Evolutionary conservation across 192 early-diverging fungal genomes (phyloP), one percentile per base, ranked within the genome.

Genomic region (Mortierella claussenii): DNA sequence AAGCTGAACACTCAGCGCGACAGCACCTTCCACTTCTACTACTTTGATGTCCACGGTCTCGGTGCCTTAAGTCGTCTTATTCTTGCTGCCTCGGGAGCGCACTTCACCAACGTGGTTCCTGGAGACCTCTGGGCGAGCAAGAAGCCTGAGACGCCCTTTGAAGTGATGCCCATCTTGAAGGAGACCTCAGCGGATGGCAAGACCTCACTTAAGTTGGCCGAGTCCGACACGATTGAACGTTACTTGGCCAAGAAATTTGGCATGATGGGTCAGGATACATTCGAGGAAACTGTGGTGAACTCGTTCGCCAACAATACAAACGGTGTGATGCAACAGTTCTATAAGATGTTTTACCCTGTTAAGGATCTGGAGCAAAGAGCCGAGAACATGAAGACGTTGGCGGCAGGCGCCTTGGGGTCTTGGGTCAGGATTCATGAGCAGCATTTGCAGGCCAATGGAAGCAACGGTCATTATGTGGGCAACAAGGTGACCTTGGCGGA

Each of bases 391-490:
- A 47, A 46, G 30, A 21, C 57, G 27, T 15, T 85, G 21, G 32
- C 44, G 12, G 9, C 32, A 17, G 46, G 24, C 12, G 13, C 31
- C 36, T 40, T 65, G 11, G 44, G 37, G 0, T 15, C 7, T 24
- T 70, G 58, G 30, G 42, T 80, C 62, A 69, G 58, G 9, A 55
- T 63, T 20, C 83, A 86, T 32, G 81, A 82, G 42, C 45, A 79
- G 30, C 42, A 80, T 21, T 54, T 86, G 51, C 37, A 21, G 13
- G 70, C 74, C 37, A 88, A 88, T 52, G 86, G 86, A n/a, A 55
- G 70, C 36, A 88, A 74, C 36, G 83, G 87, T 1, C 85, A 88
- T 49, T 88, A 83, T 45, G 76, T 88, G 62, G 85, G 85, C 43
- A 61, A 69, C 60, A 61, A 78, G 42, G 57, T 51, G 5, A 76